These are phyloP conservation scores for Misopates orontium DNA, from an alignment of 257 asterid species.

Conservation along the genomic window DNA sequence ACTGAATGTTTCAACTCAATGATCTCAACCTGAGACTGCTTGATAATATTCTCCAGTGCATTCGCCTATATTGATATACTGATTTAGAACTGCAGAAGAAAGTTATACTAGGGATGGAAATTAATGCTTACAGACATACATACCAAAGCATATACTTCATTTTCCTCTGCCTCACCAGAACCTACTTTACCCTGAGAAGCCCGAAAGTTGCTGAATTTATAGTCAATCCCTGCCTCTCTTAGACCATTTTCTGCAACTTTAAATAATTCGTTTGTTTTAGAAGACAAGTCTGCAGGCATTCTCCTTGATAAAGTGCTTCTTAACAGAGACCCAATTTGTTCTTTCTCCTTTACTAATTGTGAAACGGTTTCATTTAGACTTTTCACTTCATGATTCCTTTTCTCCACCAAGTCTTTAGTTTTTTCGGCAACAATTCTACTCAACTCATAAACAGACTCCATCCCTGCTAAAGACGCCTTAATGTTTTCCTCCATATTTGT, in stretches of 20 bases:
- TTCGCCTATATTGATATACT: slow-evolving; percentile 59
- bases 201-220: slow-evolving; percentile 56
- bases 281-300: slow-evolving; percentile 69
- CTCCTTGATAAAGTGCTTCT: slow-evolving; percentile 85
- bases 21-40: slow-evolving; percentile 96
- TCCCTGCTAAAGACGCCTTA: slow-evolving; percentile 83
- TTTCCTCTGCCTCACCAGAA: slow-evolving; percentile 59
- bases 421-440: slow-evolving; percentile 64
- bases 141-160: slow-evolving; percentile 94
- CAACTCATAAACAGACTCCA: slow-evolving; percentile 82
- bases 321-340: slow-evolving; percentile 80
- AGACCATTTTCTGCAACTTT: slow-evolving; percentile 92
- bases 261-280: slow-evolving; percentile 81
- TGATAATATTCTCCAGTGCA: slow-evolving; percentile 87
- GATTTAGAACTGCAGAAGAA: slow-evolving; percentile 28
- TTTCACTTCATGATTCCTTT: slow-evolving; percentile 66
- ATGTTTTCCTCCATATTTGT: slow-evolving; percentile 86
- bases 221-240: slow-evolving; percentile 85
- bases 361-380: slow-evolving; percentile 63
- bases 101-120: neutral
- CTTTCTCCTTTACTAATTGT: slow-evolving; percentile 79
- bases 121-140: slow-evolving; percentile 22
- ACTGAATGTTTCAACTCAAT: slow-evolving; percentile 89
- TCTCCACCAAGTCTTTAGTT: slow-evolving; percentile 68
- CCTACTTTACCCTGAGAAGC: slow-evolving; percentile 46